Base-by-base conservation (phyloP, 2,329 filamentous ascomycete species). In the Neobulgaria alba region DNA sequence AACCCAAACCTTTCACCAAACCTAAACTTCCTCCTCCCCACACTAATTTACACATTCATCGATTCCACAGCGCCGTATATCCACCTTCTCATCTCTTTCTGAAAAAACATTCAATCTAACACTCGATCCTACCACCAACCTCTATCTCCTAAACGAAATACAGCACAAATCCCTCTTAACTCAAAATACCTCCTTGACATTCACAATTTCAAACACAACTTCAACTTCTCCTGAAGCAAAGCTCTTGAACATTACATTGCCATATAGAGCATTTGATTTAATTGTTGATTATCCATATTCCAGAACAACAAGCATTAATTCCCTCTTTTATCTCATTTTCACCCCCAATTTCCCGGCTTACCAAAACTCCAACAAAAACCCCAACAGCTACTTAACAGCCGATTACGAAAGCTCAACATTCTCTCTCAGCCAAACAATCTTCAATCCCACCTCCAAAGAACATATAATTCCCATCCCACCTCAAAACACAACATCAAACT, bases 61-160 rank as follows among this genome's bases (percentile, higher is more conserved):
- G 63, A 65, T 42, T 62, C 61, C 1, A 63, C 59, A 3, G 61
- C 61, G 10, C 58, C 63, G 7, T 63, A 60, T 44, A 48, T 64
- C 17, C 64, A 60, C 57, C 53, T 65, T 31, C 63, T 62, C 1
- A 42, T 54, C 15, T 40, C 43, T 45, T 10, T 60, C 65, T 45
- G 61, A 61, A 17, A 43, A 47, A 4, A 50, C 57, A 8, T 54
- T 63, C 10, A 57, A 55, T 17, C 45, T 65, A 10, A 54, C 47
- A 5, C 63, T 59, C 39, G 54, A 64, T 38, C 47, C 56, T 10
- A 54, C 54, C 3, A 48, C 54, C 5, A 41, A 60, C 30, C 41
- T 63, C 3, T 65, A 64, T 46, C 45, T 56, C 3, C 54, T 58
- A 26, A 59, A 54, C 34, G 47, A 52, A 16, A 48, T 35, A 33